A percentile compares a stretch with the other conserved stretches of the same genome.
Conservation (phyloP, 345 rosid genomes). For the Syzygium aromaticum region DNA sequence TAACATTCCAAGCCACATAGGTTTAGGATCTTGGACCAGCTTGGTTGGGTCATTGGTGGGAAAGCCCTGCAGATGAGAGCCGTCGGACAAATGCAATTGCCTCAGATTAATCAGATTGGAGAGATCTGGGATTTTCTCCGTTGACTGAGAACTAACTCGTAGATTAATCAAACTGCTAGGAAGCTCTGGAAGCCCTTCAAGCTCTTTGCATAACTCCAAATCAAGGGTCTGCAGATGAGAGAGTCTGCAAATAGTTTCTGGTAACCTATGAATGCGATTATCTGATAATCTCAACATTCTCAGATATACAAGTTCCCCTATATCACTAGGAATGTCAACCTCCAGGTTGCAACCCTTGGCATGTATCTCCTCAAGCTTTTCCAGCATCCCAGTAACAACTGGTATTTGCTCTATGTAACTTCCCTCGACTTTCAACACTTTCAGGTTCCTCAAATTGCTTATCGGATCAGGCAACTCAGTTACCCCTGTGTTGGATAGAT, state of each 20-base stretch:
- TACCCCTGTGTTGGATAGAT: slow-evolving; percentile 10
- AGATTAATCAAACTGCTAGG: slow-evolving; percentile 5
- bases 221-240: slow-evolving; percentile 7
- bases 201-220: slow-evolving; percentile 4
- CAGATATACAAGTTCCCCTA: slow-evolving; percentile 2
- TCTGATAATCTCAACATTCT: slow-evolving; percentile 1
- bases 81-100: slow-evolving; percentile 2
- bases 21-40: slow-evolving; percentile 1
- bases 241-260: slow-evolving; percentile 3
- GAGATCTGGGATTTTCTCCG: slow-evolving; percentile 6
- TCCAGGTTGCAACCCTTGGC: slow-evolving; percentile 12
- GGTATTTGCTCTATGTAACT: slow-evolving; percentile 7
- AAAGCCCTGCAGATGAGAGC: slow-evolving; percentile 8
- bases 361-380: slow-evolving; percentile 12
- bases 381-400: slow-evolving; percentile 6
- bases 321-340: slow-evolving; percentile 8
- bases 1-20: slow-evolving; percentile 6
- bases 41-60: slow-evolving; percentile 3
- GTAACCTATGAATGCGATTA: background rate
- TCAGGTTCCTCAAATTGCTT: slow-evolving; percentile 1
- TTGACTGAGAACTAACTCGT: slow-evolving; percentile 4
- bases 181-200: slow-evolving; percentile 1
- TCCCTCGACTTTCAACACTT: slow-evolving; percentile 4
- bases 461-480: slow-evolving; percentile 2
- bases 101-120: slow-evolving; percentile 5